Conservation (phyloP, 768 basidiomycete species). For the Pleurotus pulmonarius region DNA sequence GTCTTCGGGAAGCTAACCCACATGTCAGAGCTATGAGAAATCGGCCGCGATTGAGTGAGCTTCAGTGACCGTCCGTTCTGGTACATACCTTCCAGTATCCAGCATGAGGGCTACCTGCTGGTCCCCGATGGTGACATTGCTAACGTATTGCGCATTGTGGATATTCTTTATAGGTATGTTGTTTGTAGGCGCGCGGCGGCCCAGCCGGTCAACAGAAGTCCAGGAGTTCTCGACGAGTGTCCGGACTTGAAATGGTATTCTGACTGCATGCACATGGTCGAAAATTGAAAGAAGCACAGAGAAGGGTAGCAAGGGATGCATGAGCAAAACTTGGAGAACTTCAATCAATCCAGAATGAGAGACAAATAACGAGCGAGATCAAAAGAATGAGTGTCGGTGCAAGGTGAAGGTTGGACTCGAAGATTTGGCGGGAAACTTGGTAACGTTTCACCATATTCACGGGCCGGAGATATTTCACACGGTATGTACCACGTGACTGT, state of each 20-base stretch:
- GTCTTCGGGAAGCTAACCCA: constrained; percentile 57
- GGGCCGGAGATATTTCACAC: no score
- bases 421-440: no score
- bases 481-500: no score
- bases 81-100: constrained; percentile 70
- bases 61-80: background rate
- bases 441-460: no score
- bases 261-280: constrained; percentile 7
- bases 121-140: constrained; percentile 68
- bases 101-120: constrained; percentile 54
- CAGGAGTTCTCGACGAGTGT: background rate
- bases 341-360: background rate
- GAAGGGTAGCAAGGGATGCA: constrained; percentile 10
- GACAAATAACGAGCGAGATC: no score
- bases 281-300: constrained; percentile 9
- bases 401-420: no score
- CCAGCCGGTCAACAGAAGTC: background rate
- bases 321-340: background rate
- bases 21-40: constrained; percentile 60
- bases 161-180: constrained; percentile 54
- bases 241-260: constrained; percentile 12
- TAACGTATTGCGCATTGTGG: constrained; percentile 70
- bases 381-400: no score
- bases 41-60: no score
- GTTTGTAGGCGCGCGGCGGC: constrained; percentile 12